Conservation (phyloP, 1,139 yeast genomes). For the Petasospora fabianii region DNA sequence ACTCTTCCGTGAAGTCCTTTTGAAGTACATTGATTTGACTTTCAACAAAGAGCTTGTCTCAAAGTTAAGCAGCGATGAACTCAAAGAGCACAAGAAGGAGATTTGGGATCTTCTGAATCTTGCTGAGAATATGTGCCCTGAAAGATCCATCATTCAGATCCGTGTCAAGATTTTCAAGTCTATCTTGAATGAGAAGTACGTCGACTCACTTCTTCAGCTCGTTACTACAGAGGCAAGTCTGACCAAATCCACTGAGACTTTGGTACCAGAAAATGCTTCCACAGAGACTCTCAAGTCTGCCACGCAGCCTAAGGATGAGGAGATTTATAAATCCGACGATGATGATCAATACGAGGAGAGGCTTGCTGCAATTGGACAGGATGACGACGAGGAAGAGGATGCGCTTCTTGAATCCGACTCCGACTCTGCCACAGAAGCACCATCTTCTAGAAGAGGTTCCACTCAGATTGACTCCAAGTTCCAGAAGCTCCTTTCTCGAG, state of each 20-base stretch:
- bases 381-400: slow-evolving; percentile 1
- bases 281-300: slow-evolving; percentile 3
- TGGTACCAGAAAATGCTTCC: slow-evolving; percentile 2
- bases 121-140: slow-evolving; percentile 27
- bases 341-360: too few species aligned
- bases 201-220: slow-evolving; percentile 18
- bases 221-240: slow-evolving; percentile 19
- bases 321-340: slow-evolving; percentile 4
- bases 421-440: slow-evolving; percentile 3
- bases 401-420: neutral
- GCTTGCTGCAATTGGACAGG: too few species aligned
- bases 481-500: slow-evolving; percentile 21
- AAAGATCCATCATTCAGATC: slow-evolving; percentile 25
- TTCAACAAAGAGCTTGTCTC: slow-evolving; percentile 23
- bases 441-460: slow-evolving; percentile 7
- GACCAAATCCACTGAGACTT: slow-evolving; percentile 2
- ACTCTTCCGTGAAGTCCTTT: slow-evolving; percentile 29
- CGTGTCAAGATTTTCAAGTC: slow-evolving; percentile 26
- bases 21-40: slow-evolving; percentile 27
- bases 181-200: slow-evolving; percentile 24
- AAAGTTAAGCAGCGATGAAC: slow-evolving; percentile 20
- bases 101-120: slow-evolving; percentile 27
- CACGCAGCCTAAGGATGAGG: slow-evolving; percentile 4
- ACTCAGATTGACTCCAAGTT: slow-evolving; percentile 20
- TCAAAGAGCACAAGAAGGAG: slow-evolving; percentile 25